Conservation (phyloP, 2,329 filamentous ascomycete species). For the Botrytis galanthina region DNA sequence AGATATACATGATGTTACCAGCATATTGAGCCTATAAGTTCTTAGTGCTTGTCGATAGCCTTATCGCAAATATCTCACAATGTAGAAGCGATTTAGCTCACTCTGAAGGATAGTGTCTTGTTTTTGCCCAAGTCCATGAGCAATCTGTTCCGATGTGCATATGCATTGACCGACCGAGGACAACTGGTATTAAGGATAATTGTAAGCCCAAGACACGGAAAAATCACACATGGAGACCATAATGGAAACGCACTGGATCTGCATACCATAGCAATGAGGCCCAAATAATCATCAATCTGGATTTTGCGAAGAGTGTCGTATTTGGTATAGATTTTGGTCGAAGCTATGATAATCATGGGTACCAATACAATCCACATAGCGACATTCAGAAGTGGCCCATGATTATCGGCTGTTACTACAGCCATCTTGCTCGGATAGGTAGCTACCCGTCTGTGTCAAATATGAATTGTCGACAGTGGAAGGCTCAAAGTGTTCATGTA, state of each 20-base stretch:
- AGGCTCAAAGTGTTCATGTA: background rate
- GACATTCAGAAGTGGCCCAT: constrained; percentile 17
- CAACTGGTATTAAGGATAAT: background rate
- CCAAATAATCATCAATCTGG: constrained; percentile 4
- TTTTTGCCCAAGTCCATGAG: constrained; percentile 6
- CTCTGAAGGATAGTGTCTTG: background rate
- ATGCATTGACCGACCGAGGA: constrained; percentile 10
- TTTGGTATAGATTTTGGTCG: constrained; percentile 16
- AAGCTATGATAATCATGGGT: constrained; percentile 10
- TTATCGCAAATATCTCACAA: background rate
- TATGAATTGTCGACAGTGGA: background rate
- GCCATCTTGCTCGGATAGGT: constrained; percentile 6
- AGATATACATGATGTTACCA: constrained; percentile 7
- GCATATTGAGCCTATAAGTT: constrained; percentile 4
- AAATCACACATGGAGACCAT: background rate
- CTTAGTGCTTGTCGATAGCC: background rate
- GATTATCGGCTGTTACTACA: constrained; percentile 2
- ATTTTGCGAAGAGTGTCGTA: background rate
- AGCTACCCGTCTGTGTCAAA: background rate
- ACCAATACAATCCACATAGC: constrained; percentile 17
- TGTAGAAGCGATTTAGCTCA: background rate
- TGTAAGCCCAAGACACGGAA: background rate
- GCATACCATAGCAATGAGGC: constrained; percentile 8
- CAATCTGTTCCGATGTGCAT: background rate
- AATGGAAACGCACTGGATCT: background rate